Percentiles rank a stretch among this genome's conserved stretches.
phyloP scores from a whole-genome alignment of 257 asterid species.

The Primulina eburnea region DNA sequence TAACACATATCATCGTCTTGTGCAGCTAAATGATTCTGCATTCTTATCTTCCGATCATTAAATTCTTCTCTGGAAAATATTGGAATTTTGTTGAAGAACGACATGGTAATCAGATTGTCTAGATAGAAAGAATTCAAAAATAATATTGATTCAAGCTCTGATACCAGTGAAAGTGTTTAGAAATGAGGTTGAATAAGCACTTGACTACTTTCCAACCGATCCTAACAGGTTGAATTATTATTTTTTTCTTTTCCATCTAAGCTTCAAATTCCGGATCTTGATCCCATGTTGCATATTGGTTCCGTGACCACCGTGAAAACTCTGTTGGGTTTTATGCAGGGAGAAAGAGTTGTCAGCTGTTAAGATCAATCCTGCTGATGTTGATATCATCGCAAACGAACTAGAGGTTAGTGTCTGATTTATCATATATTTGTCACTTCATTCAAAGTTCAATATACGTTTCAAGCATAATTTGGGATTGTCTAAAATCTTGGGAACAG shows the following conservation, averaged over 20 bases:
- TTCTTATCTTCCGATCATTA: too few species aligned
- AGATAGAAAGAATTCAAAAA: too few species aligned
- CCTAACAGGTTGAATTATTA: too few species aligned
- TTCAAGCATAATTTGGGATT: neutral
- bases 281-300: neutral
- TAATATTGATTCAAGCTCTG: too few species aligned
- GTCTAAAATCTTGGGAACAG: conserved; percentile 32
- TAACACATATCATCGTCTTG: too few species aligned
- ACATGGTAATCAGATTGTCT: too few species aligned
- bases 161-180: too few species aligned
- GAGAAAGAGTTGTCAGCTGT: conserved; percentile 96
- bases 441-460: neutral
- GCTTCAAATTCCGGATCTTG: neutral
- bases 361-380: conserved; percentile 75
- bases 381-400: conserved; percentile 84
- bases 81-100: too few species aligned
- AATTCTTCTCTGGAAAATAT: too few species aligned
- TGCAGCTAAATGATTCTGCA: too few species aligned
- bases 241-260: neutral
- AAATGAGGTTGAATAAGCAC: too few species aligned
- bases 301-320: conserved; percentile 7
- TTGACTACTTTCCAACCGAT: too few species aligned
- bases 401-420: conserved; percentile 53
- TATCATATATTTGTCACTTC: neutral
- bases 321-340: conserved; percentile 40